These are phyloP conservation scores for Agrocybe praecox DNA, from an alignment of 768 basidiomycete species.

Conservation along the genomic window DNA sequence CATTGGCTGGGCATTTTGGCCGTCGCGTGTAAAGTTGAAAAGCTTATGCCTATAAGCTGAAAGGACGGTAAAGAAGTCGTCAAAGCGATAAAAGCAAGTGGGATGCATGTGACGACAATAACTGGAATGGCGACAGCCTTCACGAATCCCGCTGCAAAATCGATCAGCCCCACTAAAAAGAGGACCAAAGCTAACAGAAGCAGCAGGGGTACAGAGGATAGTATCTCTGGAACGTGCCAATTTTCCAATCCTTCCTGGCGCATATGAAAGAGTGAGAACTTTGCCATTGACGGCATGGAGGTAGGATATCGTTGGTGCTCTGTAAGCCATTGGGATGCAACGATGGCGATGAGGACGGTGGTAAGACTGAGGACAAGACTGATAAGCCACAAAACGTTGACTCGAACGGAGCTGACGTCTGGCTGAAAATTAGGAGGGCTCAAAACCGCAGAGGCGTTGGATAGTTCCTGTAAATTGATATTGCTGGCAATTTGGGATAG, in stretches of 20 bases:
- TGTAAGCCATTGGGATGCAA: slow-evolving; percentile 6
- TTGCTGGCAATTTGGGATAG: slow-evolving; percentile 9
- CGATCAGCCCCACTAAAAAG: slow-evolving; percentile 25
- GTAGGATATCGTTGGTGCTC: background rate
- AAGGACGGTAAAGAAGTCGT: background rate
- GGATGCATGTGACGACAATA: background rate
- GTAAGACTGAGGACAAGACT: slow-evolving; percentile 3
- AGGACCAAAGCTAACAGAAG: slow-evolving; percentile 27
- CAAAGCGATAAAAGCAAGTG: background rate
- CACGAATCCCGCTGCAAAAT: slow-evolving; percentile 12
- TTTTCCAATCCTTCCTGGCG: slow-evolving; percentile 21
- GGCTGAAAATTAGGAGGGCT: background rate
- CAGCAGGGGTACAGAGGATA: slow-evolving; percentile 21
- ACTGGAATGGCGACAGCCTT: background rate
- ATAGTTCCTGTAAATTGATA: background rate
- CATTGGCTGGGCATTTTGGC: background rate
- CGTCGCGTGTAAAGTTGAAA: background rate
- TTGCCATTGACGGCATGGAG: background rate
- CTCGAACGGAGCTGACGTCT: background rate
- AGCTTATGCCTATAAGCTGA: background rate
- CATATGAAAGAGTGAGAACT: slow-evolving; percentile 18
- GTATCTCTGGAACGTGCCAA: slow-evolving; percentile 24
- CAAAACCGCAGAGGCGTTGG: background rate
- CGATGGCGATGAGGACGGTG: slow-evolving; percentile 6
- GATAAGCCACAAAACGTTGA: background rate